Evolutionary conservation across 1,139 yeast species (phyloP), one percentile per base, ranked within the genome.

Genomic region (Lipomyces yarrowii): DNA sequence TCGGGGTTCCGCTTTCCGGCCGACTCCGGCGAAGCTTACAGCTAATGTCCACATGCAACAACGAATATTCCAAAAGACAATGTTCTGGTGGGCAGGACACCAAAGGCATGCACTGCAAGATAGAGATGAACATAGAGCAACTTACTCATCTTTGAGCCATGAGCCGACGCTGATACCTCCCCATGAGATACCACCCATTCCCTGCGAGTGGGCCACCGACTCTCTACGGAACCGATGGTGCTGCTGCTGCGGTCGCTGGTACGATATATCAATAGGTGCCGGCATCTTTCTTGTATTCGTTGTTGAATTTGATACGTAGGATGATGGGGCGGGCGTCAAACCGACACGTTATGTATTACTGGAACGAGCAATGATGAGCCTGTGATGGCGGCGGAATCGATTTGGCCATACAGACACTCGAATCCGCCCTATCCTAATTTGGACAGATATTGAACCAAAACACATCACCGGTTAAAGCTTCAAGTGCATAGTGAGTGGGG

Each of bases 161-260:
- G 96, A 88, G 11, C 98, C 98, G 57, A 94, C 93, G 32, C 96
- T 89, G 67, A 92, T 87, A 1, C 96, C 92, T 33, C 98, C 98
- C 97, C 98, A 94, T n/a, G 96, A 89, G 52, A 94, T 90, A 62
- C 98, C 98, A 56, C 98, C 98, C 87, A 93, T 90, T 10, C 98
- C 98, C 77, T 91, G 97, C 2, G 97, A 89, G 77, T 93, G 98
- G 32, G 98, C 98, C 67, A 94, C 87, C 68, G 93, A 87, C 73
- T 93, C 98, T 69, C 98, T 83, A 73, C 97, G 85, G 70, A 80
- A 79, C 63, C 78, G 77, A 60, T 76, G 77, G 61, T 76, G 72
- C 26, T 79, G 77, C 61, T 77, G 76, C 63, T 69, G 67, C 57
- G 67, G 65, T 65, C 66, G 68, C 68, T 68, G 65, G 67, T 77